These are phyloP conservation scores for Vishniacozyma victoriae DNA, from an alignment of 768 basidiomycete species.

Conservation along the genomic window DNA sequence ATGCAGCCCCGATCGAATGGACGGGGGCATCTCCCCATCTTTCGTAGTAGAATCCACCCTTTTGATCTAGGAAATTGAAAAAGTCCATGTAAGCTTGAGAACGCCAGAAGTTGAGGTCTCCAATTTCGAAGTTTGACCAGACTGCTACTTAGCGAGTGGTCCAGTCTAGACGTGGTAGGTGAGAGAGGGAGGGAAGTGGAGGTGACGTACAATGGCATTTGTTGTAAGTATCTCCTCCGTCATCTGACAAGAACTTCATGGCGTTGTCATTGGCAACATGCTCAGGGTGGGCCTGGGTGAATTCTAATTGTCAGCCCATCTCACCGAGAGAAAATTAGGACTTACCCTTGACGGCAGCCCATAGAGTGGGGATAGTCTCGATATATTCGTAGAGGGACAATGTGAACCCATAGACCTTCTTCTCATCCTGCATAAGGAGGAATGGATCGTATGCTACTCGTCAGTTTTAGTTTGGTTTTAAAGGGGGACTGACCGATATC, in stretches of 20 bases:
- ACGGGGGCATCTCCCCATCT: constrained; percentile 80
- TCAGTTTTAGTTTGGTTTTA: constrained; percentile 28
- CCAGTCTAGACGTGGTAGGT: not conserved
- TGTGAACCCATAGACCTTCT: constrained; percentile 84
- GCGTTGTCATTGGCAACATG: constrained; percentile 62
- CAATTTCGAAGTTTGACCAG: constrained; percentile 95
- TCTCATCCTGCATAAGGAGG: constrained; percentile 67
- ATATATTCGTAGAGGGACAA: constrained; percentile 71
- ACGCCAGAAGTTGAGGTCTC: constrained; percentile 74
- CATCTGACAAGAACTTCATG: constrained; percentile 67
- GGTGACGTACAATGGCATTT: constrained; percentile 61
- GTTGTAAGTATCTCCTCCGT: constrained; percentile 68
- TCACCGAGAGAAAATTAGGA: not conserved
- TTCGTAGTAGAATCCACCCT: constrained; percentile 86
- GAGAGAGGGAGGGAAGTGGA: not conserved
- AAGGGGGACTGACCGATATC: constrained; percentile 48
- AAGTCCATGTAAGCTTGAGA: constrained; percentile 72
- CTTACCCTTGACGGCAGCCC: constrained; percentile 66
- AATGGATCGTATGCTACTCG: constrained; percentile 64
- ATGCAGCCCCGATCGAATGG: constrained; percentile 81
- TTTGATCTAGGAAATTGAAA: constrained; percentile 72
- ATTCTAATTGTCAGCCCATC: constrained; percentile 52
- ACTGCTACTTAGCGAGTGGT: constrained; percentile 55
- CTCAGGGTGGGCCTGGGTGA: constrained; percentile 60
- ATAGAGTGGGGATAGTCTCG: constrained; percentile 73